Evolutionary conservation across 495 filamentous ascomycete species (phyloP).

Genomic region (Jackrogersella minutella): DNA sequence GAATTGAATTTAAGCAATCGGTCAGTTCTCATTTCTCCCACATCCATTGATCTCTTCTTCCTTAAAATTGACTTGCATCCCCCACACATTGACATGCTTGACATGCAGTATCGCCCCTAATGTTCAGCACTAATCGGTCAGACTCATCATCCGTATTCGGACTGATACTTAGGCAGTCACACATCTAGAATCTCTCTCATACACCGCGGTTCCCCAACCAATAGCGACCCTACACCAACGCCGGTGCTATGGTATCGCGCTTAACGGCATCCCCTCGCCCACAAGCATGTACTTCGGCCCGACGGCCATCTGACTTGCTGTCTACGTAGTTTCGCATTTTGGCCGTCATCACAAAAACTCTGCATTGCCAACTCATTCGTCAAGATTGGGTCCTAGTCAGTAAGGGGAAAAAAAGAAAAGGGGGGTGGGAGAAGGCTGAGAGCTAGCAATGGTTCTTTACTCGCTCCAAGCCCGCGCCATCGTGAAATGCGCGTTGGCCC

Average conservation of each 20-base stretch:
- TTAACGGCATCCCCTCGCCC: constrained; percentile 26
- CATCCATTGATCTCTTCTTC: constrained; percentile 6
- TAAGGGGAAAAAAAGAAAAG: too few species aligned
- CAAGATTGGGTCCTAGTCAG: constrained; percentile 4
- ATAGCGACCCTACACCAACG: constrained; percentile 22
- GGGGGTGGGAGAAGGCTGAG: background rate
- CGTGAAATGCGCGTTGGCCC: constrained; percentile 37
- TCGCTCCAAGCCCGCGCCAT: constrained; percentile 27
- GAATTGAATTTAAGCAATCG: constrained; percentile 23
- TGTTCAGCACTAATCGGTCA: constrained; percentile 1
- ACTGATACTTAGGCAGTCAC: constrained; percentile 7
- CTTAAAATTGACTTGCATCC: constrained; percentile 26
- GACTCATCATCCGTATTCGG: background rate
- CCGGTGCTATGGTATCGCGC: constrained; percentile 23
- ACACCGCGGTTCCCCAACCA: constrained; percentile 30
- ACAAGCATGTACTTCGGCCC: constrained; percentile 21
- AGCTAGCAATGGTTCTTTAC: constrained; percentile 6
- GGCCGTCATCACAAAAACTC: background rate
- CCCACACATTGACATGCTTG: constrained; percentile 10
- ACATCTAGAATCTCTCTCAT: constrained; percentile 6
- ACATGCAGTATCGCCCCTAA: constrained; percentile 1
- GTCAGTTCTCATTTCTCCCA: constrained; percentile 24
- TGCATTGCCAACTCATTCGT: background rate
- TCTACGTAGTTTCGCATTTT: background rate
- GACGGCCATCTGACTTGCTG: constrained; percentile 10